phyloP scores from a whole-genome alignment of 148 eudicot genomes.

The Camellia granthamiana region DNA sequence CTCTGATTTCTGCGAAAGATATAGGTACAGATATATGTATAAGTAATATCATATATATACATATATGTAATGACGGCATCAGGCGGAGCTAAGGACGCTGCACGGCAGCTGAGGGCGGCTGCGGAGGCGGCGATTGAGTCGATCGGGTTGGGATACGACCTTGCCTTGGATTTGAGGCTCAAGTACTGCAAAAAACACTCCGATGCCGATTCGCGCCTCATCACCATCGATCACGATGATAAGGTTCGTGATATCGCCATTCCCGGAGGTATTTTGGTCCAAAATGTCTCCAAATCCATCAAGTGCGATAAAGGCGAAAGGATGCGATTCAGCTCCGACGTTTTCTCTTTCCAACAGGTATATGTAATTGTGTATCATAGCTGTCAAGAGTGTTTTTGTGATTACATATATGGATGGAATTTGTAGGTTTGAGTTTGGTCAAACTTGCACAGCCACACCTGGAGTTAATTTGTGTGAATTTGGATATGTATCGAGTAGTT shows the following conservation, averaged over 20 bases:
- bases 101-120: constrained; percentile 29
- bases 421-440: background rate
- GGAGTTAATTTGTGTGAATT: no score
- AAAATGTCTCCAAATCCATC: constrained; percentile 42
- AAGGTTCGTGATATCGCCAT: constrained; percentile 43
- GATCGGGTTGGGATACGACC: constrained; percentile 44
- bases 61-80: background rate
- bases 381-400: background rate
- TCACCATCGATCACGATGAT: constrained; percentile 36
- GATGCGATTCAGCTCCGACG: constrained; percentile 45
- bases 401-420: background rate
- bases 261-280: constrained; percentile 45
- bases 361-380: background rate
- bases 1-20: no score
- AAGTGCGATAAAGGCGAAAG: constrained; percentile 54
- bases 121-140: constrained; percentile 42
- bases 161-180: constrained; percentile 36
- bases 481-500: no score
- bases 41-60: background rate
- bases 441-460: background rate
- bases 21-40: background rate
- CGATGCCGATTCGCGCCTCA: constrained; percentile 25
- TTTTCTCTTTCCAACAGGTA: constrained; percentile 54
- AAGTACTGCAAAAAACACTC: constrained; percentile 36
- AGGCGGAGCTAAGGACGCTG: constrained; percentile 19